Conservation (phyloP, 371 early-diverging fungal species). For the Mortierella sp. region DNA sequence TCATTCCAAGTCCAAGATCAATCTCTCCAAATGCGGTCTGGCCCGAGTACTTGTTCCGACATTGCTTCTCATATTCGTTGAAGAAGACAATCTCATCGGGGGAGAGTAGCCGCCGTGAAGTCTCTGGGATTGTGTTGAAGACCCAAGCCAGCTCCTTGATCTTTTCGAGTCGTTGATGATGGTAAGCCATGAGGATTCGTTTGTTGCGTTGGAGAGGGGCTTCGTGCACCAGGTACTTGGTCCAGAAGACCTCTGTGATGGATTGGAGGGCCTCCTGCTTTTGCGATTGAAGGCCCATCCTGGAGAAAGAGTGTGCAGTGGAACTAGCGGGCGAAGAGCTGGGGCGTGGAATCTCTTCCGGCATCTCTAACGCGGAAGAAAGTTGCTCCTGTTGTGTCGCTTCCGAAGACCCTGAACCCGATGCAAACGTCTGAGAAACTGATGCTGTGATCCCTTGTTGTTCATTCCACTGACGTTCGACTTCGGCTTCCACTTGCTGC, state of each 20-base stretch:
- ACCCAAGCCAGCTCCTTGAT: constrained; percentile 82
- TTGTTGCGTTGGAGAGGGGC: constrained; percentile 80
- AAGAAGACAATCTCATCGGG: constrained; percentile 73
- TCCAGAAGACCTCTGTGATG: constrained; percentile 37
- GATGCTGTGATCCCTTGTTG: constrained; percentile 23
- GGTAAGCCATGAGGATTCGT: constrained; percentile 91
- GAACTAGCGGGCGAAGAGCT: constrained; percentile 14
- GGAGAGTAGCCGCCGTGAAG: constrained; percentile 55
- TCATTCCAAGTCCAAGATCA: constrained; percentile 77
- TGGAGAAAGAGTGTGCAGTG: constrained; percentile 39
- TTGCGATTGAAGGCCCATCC: constrained; percentile 5
- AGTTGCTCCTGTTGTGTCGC: neutral
- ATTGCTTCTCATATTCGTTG: constrained; percentile 70
- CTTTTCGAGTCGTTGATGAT: constrained; percentile 76
- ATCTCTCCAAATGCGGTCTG: constrained; percentile 62
- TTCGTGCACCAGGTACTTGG: constrained; percentile 60
- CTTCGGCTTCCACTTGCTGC: constrained; percentile 56
- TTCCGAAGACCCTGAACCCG: neutral
- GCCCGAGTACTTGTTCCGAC: constrained; percentile 46
- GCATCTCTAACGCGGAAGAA: constrained; percentile 34
- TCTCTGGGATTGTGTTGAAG: constrained; percentile 23
- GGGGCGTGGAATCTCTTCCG: constrained; percentile 7
- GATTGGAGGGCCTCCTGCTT: constrained; percentile 28
- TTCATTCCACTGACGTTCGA: constrained; percentile 47
- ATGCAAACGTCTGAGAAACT: constrained; percentile 1